phyloP scores from a whole-genome alignment of 163 green algal species.

The Scenedesmus sp. region DNA sequence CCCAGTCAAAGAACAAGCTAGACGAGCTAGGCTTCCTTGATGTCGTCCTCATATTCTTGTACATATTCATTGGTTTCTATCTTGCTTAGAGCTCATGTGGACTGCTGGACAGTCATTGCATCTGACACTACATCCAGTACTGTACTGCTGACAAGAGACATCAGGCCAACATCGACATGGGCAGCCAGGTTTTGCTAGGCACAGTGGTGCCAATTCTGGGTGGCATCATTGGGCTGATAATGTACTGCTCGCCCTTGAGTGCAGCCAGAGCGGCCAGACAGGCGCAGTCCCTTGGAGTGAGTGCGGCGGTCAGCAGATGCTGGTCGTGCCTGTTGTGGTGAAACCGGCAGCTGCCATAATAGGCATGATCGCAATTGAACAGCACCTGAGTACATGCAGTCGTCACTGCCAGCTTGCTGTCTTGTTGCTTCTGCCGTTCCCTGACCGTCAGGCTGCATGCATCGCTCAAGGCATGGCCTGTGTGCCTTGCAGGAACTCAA shows the following conservation, averaged over 20 bases:
- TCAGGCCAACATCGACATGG: not conserved
- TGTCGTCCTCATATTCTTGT: not conserved
- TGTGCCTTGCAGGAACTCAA: slow-evolving; percentile 69
- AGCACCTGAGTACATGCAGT: not conserved
- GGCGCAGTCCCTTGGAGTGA: slow-evolving; percentile 46
- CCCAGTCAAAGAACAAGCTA: not conserved
- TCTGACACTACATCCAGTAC: not conserved
- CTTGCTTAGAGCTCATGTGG: no score
- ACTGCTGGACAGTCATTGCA: not conserved
- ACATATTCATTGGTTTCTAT: no score
- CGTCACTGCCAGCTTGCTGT: not conserved
- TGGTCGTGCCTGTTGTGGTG: not conserved
- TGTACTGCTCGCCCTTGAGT: slow-evolving; percentile 56
- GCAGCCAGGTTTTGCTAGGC: slow-evolving; percentile 28
- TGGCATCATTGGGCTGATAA: slow-evolving; percentile 52
- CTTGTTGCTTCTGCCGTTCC: not conserved
- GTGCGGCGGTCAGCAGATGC: not conserved
- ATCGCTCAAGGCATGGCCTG: not conserved
- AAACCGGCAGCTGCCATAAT: not conserved
- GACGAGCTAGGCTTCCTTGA: not conserved
- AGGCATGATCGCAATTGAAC: not conserved
- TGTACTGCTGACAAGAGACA: not conserved
- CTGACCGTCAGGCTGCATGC: not conserved
- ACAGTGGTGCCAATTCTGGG: slow-evolving; percentile 55
- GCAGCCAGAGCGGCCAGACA: slow-evolving; percentile 29